Base-by-base conservation (phyloP, 352 stramenopile genomes). In the Globisporangium alternatum region DNA sequence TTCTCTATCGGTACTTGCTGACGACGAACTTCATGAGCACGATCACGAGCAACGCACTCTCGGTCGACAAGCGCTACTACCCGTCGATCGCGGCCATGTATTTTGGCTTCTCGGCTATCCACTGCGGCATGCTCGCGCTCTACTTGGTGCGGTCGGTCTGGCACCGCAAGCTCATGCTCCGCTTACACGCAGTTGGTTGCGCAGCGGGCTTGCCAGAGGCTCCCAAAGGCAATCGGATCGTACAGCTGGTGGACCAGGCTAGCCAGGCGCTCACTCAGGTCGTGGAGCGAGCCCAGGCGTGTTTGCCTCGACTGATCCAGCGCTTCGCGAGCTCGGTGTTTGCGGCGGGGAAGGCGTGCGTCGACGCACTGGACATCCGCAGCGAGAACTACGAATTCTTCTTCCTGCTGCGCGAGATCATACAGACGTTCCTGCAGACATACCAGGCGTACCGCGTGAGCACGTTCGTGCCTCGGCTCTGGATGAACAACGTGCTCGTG, bases 401-500 rank as follows among this genome's bases (percentile, higher is more conserved):
- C 15, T 63, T 78, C n/a, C 33, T 82, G 15, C 28, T 51, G 22
- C 72, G 72, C 3, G 72, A 80, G 61, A 62, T 69, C 2, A 30
- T 75, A 0, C 69, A 75, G 44, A 75, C 70, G 3, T 30, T 70
- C 5, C 17, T 77, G 25, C 69, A 78, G 33, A 70, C 67, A 2
- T 49, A 47, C 39, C 67, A 82, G 54, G 61, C 69, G 13, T 69
- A 72, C 10, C 65, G 67, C 0, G 69, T 82, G 62, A 80, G 72
- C 52, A 49, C 30, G 21, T 65, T 70, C 15, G 41, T 76, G 0
- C 67, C 70, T 21, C 65, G 64, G n/a, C 21, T 70, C 12, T 77
- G 69, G 62, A 56, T 82, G 10, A 75, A 82, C n/a, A 66, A 74
- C 12, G 70, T 78, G 13, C 77, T 74, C 47, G 72, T 76, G 2